Percentiles rank a stretch among this genome's conserved stretches.
Evolutionary conservation across 257 asterid genomes (phyloP).

Genomic region (Solanum tarijense): DNA sequence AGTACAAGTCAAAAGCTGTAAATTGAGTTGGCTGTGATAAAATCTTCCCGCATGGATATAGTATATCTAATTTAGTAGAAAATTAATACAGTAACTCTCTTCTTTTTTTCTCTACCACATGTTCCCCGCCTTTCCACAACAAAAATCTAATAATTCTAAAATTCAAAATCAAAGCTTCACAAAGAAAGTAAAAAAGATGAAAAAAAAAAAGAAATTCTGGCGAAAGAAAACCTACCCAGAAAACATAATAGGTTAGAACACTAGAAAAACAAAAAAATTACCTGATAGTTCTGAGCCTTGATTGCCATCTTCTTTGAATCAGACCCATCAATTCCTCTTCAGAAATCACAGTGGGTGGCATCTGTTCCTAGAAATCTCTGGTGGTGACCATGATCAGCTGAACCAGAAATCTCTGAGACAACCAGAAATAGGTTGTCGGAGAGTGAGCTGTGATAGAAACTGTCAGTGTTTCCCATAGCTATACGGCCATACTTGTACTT

Average conservation of each 20-base stretch:
- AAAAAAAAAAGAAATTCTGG: too few species aligned
- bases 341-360: too few species aligned
- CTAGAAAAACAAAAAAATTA: too few species aligned
- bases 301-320: too few species aligned
- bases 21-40: too few species aligned
- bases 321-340: too few species aligned
- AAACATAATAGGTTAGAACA: neutral
- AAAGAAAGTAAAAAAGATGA: neutral
- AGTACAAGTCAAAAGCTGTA: too few species aligned
- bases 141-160: neutral
- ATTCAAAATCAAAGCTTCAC: neutral
- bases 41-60: neutral
- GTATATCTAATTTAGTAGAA: neutral
- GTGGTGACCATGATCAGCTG: slow-evolving; percentile 14
- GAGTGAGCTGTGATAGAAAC: too few species aligned
- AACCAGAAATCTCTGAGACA: neutral
- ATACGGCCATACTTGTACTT: too few species aligned
- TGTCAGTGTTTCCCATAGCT: too few species aligned
- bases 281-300: too few species aligned
- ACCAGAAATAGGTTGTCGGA: too few species aligned
- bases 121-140: neutral
- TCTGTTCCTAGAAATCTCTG: neutral
- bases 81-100: neutral
- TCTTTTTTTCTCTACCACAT: neutral
- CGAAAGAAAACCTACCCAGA: neutral